A percentile compares a stretch with the other conserved stretches of the same genome.
Evolutionary conservation across 306 rosid species (phyloP).

Genomic region (Gillenia trifoliata): DNA sequence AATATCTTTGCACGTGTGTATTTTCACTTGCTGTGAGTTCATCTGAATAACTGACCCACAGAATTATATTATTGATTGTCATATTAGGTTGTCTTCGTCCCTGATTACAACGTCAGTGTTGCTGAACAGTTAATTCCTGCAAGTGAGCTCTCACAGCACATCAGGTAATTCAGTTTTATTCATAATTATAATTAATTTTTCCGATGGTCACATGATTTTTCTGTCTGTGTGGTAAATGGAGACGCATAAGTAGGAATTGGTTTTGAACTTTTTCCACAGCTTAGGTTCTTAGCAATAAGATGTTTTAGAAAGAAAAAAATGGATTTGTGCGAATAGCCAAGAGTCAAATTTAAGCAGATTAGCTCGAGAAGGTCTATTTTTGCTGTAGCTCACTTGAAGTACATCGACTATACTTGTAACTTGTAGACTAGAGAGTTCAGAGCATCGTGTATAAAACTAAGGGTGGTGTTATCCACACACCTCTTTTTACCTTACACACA

Average conservation of each 20-base stretch:
- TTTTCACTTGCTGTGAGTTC: not conserved
- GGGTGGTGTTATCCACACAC: no score
- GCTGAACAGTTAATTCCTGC: constrained; percentile 96
- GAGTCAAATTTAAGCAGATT: not conserved
- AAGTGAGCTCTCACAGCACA: constrained; percentile 95
- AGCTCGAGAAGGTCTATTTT: not conserved
- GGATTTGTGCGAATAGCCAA: not conserved
- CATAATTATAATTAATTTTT: not conserved
- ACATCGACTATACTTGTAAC: not conserved
- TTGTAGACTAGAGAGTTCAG: not conserved
- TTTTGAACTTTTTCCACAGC: not conserved
- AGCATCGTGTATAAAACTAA: not conserved
- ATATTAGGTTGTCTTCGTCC: constrained; percentile 82
- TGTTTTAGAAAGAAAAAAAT: not conserved
- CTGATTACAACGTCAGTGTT: constrained; percentile 93
- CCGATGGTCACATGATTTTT: not conserved
- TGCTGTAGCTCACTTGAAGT: no score
- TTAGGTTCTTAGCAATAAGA: not conserved
- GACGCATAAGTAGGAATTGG: not conserved
- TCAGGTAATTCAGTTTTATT: constrained; percentile 49
- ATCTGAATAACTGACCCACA: not conserved
- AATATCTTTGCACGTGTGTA: not conserved
- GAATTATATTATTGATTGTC: not conserved
- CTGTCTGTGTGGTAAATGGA: not conserved
- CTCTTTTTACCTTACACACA: no score